phyloP scores from a whole-genome alignment of 2,329 filamentous ascomycete genomes.

The Fusarium globosum region DNA sequence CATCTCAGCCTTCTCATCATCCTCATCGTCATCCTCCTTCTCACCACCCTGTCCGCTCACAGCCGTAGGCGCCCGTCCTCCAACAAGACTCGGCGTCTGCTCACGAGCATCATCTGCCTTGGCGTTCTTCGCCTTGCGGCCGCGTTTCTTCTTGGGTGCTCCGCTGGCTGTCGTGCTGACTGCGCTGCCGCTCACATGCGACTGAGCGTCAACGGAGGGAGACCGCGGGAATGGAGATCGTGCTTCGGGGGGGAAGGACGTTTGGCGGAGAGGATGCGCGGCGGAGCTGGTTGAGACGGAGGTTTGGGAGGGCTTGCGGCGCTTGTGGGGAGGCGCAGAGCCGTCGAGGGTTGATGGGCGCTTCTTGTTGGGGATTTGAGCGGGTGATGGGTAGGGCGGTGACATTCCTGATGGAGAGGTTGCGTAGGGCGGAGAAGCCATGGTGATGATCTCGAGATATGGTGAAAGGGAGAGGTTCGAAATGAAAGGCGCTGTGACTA shows the following conservation, averaged over 20 bases:
- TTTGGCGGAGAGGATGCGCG: constrained; percentile 79
- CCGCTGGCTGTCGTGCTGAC: constrained; percentile 57
- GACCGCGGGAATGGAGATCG: constrained; percentile 70
- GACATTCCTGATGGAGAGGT: constrained; percentile 65
- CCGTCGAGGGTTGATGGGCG: constrained; percentile 66
- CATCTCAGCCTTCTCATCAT: constrained; percentile 67
- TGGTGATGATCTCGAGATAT: constrained; percentile 39
- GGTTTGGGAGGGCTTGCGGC: constrained; percentile 74
- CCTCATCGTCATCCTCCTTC: constrained; percentile 65
- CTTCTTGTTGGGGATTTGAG: constrained; percentile 68
- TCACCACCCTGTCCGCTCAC: constrained; percentile 60
- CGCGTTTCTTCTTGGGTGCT: constrained; percentile 68
- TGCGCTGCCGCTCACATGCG: constrained; percentile 70
- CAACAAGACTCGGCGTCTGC: constrained; percentile 57
- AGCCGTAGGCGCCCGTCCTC: constrained; percentile 55
- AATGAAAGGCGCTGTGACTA: not conserved
- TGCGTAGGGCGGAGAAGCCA: constrained; percentile 67
- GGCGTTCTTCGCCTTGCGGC: constrained; percentile 69
- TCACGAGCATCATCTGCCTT: constrained; percentile 57
- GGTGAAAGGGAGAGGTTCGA: not conserved
- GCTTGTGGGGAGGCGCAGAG: constrained; percentile 66
- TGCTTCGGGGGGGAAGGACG: constrained; percentile 78
- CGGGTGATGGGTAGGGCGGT: constrained; percentile 63
- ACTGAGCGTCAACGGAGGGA: constrained; percentile 71
- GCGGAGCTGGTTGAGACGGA: constrained; percentile 60